Percentiles rank a stretch among this genome's conserved stretches.
Conservation (phyloP, 2,329 filamentous ascomycete species). For the Colletotrichum cereale region DNA sequence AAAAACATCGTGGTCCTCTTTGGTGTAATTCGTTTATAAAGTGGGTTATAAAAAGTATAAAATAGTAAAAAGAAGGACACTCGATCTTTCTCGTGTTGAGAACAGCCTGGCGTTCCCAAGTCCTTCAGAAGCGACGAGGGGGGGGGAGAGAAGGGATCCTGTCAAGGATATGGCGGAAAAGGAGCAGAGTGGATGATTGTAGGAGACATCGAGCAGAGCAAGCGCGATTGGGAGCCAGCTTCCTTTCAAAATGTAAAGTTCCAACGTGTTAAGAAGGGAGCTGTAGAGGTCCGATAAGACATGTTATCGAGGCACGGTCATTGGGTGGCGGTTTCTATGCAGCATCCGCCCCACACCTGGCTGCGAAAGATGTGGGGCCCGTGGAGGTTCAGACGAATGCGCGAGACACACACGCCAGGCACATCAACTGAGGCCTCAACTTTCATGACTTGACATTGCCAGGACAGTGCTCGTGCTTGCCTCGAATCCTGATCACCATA, state of each 20-base stretch:
- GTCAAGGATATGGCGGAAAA: background rate
- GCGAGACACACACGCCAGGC: slow-evolving; percentile 5
- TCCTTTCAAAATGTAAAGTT: slow-evolving; percentile 38
- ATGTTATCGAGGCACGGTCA: slow-evolving; percentile 17
- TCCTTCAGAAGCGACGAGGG: background rate
- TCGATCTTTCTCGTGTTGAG: background rate
- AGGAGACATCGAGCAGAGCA: slow-evolving; percentile 24
- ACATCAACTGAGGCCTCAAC: slow-evolving; percentile 23
- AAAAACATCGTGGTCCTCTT: slow-evolving; percentile 62
- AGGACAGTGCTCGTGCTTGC: background rate
- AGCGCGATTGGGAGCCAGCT: slow-evolving; percentile 26
- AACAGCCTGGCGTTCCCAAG: background rate
- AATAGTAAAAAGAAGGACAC: background rate
- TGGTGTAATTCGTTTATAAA: slow-evolving; percentile 15
- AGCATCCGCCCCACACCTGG: slow-evolving; percentile 23
- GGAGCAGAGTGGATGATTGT: background rate
- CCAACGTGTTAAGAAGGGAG: slow-evolving; percentile 43
- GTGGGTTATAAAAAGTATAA: background rate
- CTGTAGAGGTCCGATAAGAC: slow-evolving; percentile 38
- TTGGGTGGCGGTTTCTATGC: slow-evolving; percentile 2
- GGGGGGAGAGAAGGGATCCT: background rate
- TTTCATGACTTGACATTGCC: background rate
- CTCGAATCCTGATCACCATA: background rate
- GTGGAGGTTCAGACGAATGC: slow-evolving; percentile 24
- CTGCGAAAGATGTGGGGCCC: slow-evolving; percentile 4